A percentile compares a stretch with the other conserved stretches of the same genome.
Evolutionary conservation across 805 yeast genomes (phyloP).

Genomic region (Diddensiella transvaalensis): DNA sequence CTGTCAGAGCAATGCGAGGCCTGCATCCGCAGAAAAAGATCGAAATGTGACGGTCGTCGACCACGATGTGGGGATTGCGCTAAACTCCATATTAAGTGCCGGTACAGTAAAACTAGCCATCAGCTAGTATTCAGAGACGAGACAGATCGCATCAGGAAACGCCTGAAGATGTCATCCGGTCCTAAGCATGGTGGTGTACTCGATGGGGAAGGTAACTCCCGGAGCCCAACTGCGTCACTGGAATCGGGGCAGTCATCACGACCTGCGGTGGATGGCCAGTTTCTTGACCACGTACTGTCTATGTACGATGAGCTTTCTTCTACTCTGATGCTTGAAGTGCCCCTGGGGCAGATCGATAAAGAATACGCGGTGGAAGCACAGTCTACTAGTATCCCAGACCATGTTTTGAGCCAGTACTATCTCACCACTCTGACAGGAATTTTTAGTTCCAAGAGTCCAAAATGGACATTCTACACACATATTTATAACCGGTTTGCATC

Average conservation of each 20-base stretch:
- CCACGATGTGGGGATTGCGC: conserved; percentile 1
- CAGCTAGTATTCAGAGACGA: neutral
- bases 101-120: neutral
- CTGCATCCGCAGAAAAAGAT: neutral
- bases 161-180: neutral
- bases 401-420: neutral
- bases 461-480: conserved; percentile 7
- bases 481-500: conserved; percentile 1
- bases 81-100: neutral
- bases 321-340: neutral
- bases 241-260: no score
- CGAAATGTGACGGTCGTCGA: neutral
- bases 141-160: neutral
- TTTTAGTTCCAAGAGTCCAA: conserved; percentile 3
- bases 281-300: neutral
- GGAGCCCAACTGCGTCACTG: neutral
- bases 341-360: neutral
- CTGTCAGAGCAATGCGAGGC: neutral
- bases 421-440: conserved; percentile 1
- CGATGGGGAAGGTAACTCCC: neutral
- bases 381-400: neutral
- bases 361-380: neutral
- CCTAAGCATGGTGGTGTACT: neutral
- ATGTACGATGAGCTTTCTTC: conserved; percentile 2
- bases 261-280: neutral